phyloP scores from a whole-genome alignment of 192 early-diverging fungal species.

The Coemansia sp. region DNA sequence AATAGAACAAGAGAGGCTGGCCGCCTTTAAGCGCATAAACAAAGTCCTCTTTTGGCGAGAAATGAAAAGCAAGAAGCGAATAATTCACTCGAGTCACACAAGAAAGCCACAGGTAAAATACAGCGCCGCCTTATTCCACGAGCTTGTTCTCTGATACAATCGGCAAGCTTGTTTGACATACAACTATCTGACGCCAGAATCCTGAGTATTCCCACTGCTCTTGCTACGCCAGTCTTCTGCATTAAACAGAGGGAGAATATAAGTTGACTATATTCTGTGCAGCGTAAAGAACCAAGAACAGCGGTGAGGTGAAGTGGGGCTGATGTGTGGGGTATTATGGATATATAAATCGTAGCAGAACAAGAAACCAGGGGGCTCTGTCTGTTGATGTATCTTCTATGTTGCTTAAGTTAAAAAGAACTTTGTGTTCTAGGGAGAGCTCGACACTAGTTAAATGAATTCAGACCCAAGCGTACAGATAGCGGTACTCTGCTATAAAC shows the following conservation, averaged over 20 bases:
- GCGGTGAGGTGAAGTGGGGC: background rate
- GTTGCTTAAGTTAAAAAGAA: background rate
- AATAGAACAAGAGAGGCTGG: slow-evolving; percentile 6
- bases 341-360: background rate
- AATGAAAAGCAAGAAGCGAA: background rate
- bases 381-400: background rate
- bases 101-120: slow-evolving; percentile 10
- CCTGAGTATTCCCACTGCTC: background rate
- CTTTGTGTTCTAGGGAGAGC: background rate
- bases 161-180: background rate
- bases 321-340: background rate
- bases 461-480: background rate
- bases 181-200: background rate
- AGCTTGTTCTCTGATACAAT: background rate
- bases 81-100: background rate
- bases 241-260: background rate
- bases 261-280: background rate
- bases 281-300: background rate
- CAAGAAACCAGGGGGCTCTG: background rate
- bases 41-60: slow-evolving; percentile 3
- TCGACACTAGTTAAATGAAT: background rate
- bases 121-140: slow-evolving; percentile 8
- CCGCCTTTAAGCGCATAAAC: background rate
- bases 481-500: background rate
- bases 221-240: background rate